These are phyloP conservation scores for Microcyclosporella mali DNA, from an alignment of 2,329 filamentous ascomycete genomes.

Conservation along the genomic window DNA sequence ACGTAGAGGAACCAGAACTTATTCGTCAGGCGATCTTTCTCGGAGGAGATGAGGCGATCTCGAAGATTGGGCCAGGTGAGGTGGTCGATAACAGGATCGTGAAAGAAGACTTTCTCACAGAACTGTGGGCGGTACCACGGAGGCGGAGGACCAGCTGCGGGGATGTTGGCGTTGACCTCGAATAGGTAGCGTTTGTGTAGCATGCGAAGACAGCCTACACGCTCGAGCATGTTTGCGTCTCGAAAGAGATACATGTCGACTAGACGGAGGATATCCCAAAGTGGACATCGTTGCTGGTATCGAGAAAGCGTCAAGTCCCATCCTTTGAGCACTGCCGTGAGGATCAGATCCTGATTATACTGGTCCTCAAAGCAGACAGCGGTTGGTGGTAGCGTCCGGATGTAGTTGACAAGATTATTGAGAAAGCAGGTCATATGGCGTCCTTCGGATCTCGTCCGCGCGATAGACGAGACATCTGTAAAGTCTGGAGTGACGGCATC, in stretches of 20 bases:
- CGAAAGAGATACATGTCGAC: conserved; percentile 20
- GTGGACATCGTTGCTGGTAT: conserved; percentile 18
- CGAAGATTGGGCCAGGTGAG: conserved; percentile 17
- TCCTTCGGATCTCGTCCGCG: conserved; percentile 11
- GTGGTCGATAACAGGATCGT: conserved; percentile 21
- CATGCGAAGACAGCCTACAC: conserved; percentile 18
- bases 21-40: conserved; percentile 17
- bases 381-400: conserved; percentile 14
- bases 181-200: conserved; percentile 20
- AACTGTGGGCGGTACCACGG: conserved; percentile 20
- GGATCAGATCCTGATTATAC: conserved; percentile 19
- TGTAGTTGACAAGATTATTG: conserved; percentile 20
- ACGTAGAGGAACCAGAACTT: conserved; percentile 18
- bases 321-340: conserved; percentile 17
- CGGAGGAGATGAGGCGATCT: conserved; percentile 15
- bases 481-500: conserved; percentile 6
- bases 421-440: conserved; percentile 18
- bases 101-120: conserved; percentile 17
- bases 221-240: conserved; percentile 19
- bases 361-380: conserved; percentile 19
- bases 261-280: conserved; percentile 18
- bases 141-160: conserved; percentile 15
- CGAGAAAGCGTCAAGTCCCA: conserved; percentile 16
- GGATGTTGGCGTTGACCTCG: conserved; percentile 17
- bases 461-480: conserved; percentile 11